These are phyloP conservation scores for Potentilla sterilis DNA, from an alignment of 306 rosid species.

Conservation along the genomic window DNA sequence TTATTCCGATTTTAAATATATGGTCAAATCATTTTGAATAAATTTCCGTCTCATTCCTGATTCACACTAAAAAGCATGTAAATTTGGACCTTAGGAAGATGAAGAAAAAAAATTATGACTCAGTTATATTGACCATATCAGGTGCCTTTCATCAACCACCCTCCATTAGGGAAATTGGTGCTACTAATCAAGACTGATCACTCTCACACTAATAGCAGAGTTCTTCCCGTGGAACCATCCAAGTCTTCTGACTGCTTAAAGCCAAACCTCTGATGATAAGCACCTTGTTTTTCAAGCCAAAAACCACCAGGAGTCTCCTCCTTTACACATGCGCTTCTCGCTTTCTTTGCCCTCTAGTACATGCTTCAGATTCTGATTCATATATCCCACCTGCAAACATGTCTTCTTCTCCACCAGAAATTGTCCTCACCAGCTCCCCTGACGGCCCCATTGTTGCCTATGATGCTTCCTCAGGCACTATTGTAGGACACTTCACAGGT, in stretches of 20 bases:
- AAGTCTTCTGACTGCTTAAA: conserved; percentile 18
- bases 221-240: neutral
- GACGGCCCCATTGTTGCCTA: conserved; percentile 58
- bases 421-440: conserved; percentile 61
- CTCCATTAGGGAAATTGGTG: neutral
- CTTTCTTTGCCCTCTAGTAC: conserved; percentile 4
- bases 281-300: conserved; percentile 43
- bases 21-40: neutral
- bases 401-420: conserved; percentile 41
- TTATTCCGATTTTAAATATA: neutral
- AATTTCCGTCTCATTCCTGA: neutral
- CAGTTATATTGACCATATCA: neutral
- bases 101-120: neutral
- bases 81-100: neutral
- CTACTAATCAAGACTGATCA: neutral
- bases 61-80: neutral
- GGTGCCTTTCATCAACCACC: neutral
- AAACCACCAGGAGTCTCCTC: conserved; percentile 3
- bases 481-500: conserved; percentile 33
- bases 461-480: conserved; percentile 40
- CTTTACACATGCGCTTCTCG: conserved; percentile 20
- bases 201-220: neutral
- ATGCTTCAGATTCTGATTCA: neutral
- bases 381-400: conserved; percentile 22
- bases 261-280: conserved; percentile 19